These are phyloP conservation scores for Rhodotorula sp. DNA, from an alignment of 1,284 basidiomycete genomes.

Conservation along the genomic window DNA sequence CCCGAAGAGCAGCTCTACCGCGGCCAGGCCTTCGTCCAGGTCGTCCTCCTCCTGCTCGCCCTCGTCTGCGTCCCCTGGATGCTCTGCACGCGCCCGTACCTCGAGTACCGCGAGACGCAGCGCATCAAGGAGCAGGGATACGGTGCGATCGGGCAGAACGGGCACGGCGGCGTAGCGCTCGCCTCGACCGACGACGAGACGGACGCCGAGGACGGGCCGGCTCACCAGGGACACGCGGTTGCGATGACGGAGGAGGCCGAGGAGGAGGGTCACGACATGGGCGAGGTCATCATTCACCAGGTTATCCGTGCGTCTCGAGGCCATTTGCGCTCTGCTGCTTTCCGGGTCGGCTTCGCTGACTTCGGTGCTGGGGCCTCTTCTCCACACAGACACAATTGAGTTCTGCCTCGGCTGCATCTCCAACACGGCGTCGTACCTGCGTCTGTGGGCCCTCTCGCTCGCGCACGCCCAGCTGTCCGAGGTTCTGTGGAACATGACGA, in stretches of 20 bases:
- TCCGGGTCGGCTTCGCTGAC: conserved; percentile 13
- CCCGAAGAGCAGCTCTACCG: conserved; percentile 72
- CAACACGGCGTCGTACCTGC: conserved; percentile 98
- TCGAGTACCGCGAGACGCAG: conserved; percentile 87
- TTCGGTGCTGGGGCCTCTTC: background rate
- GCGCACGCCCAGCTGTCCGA: conserved; percentile 97
- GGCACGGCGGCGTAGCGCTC: conserved; percentile 55
- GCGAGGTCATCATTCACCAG: conserved; percentile 94
- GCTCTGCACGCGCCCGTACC: conserved; percentile 89
- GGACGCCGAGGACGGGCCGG: conserved; percentile 67
- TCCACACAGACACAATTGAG: conserved; percentile 70
- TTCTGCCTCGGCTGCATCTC: conserved; percentile 98
- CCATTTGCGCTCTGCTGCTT: conserved; percentile 32
- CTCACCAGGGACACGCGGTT: conserved; percentile 52
- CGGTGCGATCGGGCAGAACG: conserved; percentile 60
- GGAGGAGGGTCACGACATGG: conserved; percentile 70
- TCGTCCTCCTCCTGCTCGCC: conserved; percentile 76
- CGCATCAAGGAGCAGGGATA: conserved; percentile 84
- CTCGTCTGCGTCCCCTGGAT: conserved; percentile 93
- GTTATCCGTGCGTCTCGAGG: conserved; percentile 67
- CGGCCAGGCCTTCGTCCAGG: conserved; percentile 86
- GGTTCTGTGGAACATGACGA: conserved; percentile 59
- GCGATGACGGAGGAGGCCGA: conserved; percentile 39
- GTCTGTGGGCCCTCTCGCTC: conserved; percentile 96
- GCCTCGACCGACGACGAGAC: conserved; percentile 56